phyloP scores from a whole-genome alignment of 495 filamentous ascomycete genomes.

The Penicillium antarcticum region DNA sequence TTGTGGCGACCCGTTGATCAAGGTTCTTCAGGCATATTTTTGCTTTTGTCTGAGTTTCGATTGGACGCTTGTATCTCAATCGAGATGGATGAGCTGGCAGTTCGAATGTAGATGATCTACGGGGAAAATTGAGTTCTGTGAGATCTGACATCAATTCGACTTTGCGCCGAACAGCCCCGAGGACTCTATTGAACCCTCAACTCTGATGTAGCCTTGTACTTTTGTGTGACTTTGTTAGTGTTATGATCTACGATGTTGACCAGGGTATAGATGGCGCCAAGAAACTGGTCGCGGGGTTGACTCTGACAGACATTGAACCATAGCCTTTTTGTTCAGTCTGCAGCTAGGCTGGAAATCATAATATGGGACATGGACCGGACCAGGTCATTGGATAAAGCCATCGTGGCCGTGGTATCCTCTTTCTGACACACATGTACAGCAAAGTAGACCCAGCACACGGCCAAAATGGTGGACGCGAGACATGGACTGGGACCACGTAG shows the following conservation, averaged over 20 bases:
- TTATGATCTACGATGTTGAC: not conserved
- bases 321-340: too few species aligned
- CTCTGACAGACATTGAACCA: too few species aligned
- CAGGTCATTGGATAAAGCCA: too few species aligned
- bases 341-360: too few species aligned
- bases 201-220: not conserved
- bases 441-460: too few species aligned
- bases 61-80: not conserved
- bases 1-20: not conserved
- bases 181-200: not conserved
- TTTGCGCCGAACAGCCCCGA: constrained; percentile 1
- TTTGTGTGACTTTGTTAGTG: not conserved
- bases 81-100: not conserved
- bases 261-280: too few species aligned
- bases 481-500: too few species aligned
- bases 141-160: not conserved
- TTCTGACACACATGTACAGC: too few species aligned
- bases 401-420: too few species aligned
- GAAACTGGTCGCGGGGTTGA: too few species aligned
- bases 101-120: not conserved
- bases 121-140: not conserved
- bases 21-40: not conserved
- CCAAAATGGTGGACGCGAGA: too few species aligned
- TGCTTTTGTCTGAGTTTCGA: not conserved
- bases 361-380: too few species aligned